These are phyloP conservation scores for Microbotryum lychnidis-dioicae DNA, from an alignment of 1,284 basidiomycete species.

Conservation along the genomic window DNA sequence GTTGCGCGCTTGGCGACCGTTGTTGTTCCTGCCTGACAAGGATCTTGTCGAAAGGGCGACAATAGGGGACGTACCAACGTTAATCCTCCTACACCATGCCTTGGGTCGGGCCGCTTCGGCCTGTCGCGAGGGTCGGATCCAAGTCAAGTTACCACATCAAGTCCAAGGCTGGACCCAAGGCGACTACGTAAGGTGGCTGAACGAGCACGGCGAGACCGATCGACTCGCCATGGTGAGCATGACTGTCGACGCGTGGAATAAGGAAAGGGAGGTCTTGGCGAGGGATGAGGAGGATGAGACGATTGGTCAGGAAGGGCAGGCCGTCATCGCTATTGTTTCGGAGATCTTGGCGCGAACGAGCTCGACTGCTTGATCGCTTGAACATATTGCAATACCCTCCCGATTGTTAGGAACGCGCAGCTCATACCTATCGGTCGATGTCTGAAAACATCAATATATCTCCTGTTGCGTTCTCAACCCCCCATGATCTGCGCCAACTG, in stretches of 20 bases:
- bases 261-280: too few relatives aligned
- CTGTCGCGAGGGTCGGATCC: slow-evolving; percentile 30
- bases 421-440: too few relatives aligned
- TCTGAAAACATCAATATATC: too few relatives aligned
- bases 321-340: too few relatives aligned
- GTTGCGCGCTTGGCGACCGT: slow-evolving; percentile 50
- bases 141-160: slow-evolving; percentile 71
- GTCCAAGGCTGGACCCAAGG: slow-evolving; percentile 84
- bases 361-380: too few relatives aligned
- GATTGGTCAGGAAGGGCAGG: too few relatives aligned
- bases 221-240: slow-evolving; percentile 23
- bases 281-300: too few relatives aligned
- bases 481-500: too few relatives aligned
- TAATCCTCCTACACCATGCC: slow-evolving; percentile 83
- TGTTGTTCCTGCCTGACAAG: slow-evolving; percentile 74
- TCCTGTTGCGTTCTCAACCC: too few relatives aligned
- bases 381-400: too few relatives aligned
- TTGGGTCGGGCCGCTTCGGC: slow-evolving; percentile 59
- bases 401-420: too few relatives aligned
- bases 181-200: slow-evolving; percentile 68
- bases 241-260: not conserved
- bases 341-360: too few relatives aligned
- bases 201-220: slow-evolving; percentile 34
- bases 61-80: slow-evolving; percentile 62
- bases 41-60: slow-evolving; percentile 56